Base-by-base conservation (phyloP, 192 early-diverging fungal species). In the Linnemannia elongata region DNA sequence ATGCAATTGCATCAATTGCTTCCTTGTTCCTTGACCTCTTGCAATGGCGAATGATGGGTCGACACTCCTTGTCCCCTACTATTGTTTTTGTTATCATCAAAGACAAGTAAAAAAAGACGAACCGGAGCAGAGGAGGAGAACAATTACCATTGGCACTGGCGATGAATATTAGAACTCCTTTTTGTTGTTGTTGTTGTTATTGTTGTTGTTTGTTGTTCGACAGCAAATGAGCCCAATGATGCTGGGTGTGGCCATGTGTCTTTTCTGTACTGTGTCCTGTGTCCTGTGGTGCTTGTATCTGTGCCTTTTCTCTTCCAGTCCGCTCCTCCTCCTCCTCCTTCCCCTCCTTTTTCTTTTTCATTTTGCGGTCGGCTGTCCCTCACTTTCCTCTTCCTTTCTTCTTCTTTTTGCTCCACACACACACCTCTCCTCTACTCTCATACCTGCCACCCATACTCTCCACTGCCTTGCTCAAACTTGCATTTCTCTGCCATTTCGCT, bases 401-500 rank as follows among this genome's bases (percentile, higher is more conserved):
- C 47, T 45, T 36, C 45, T 15, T 60, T 38, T 60, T 36, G 70
- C 44, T 20, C 70, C n/a, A 0, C 76, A 68, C 57, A 0, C 15
- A n/a, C 39, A 39, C 70, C 38, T 52, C 17, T 75, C 73, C 63
- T 44, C 33, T 74, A 15, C 66, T 66, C 79, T 66, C 79, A 55
- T 69, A 8, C 38, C 41, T 8, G 15, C 77, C 52, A 47, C 60
- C 71, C 70, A n/a, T 42, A 52, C 49, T 18, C 3, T 52, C 49
- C 18, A 52, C 49, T 18, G 17, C 18, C 30, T 49, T 74, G 17
- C 47, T 52, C 73, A 0, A 30, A 22, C 18, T 36, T 20, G 44
- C 33, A 30, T 52, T 35, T 27, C 27, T 68, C 60, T 77, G 30
- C 47, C 60, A 68, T 45, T 77, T 15, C 30, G 4, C 24, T 72